phyloP scores from a whole-genome alignment of 2,329 filamentous ascomycete genomes.

The Tothia fuscella region DNA sequence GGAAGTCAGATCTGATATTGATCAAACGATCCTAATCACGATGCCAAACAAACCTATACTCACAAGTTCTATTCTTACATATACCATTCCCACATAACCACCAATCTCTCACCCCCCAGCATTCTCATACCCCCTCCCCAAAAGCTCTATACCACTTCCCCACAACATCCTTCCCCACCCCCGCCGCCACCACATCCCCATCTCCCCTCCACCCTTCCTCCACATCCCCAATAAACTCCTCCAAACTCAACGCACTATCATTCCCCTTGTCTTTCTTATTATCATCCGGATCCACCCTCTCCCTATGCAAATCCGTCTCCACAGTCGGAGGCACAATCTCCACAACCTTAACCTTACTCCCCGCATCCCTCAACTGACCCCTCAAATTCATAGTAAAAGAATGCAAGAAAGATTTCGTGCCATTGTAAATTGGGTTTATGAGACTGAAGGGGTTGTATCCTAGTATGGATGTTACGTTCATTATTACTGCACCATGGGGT shows the following conservation, averaged over 20 bases:
- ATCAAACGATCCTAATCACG: too few relatives aligned
- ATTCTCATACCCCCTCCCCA: slow-evolving; percentile 24
- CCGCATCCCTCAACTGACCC: slow-evolving; percentile 33
- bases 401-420: slow-evolving; percentile 47
- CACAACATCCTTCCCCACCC: slow-evolving; percentile 30
- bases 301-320: slow-evolving; percentile 42
- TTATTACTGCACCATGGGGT: slow-evolving; percentile 32
- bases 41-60: too few relatives aligned
- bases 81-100: neutral
- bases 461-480: slow-evolving; percentile 44
- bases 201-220: slow-evolving; percentile 33
- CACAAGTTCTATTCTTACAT: neutral
- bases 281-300: slow-evolving; percentile 43
- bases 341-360: slow-evolving; percentile 32
- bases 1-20: too few relatives aligned
- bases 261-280: slow-evolving; percentile 46
- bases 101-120: slow-evolving; percentile 2
- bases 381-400: slow-evolving; percentile 45
- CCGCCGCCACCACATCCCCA: slow-evolving; percentile 38
- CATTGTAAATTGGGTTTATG: slow-evolving; percentile 48
- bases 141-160: slow-evolving; percentile 33
- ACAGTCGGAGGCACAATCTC: slow-evolving; percentile 47
- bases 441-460: slow-evolving; percentile 41
- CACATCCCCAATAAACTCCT: slow-evolving; percentile 44
- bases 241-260: slow-evolving; percentile 32